Evolutionary conservation across 768 basidiomycete species (phyloP).

Genomic region (Boletus sp.): DNA sequence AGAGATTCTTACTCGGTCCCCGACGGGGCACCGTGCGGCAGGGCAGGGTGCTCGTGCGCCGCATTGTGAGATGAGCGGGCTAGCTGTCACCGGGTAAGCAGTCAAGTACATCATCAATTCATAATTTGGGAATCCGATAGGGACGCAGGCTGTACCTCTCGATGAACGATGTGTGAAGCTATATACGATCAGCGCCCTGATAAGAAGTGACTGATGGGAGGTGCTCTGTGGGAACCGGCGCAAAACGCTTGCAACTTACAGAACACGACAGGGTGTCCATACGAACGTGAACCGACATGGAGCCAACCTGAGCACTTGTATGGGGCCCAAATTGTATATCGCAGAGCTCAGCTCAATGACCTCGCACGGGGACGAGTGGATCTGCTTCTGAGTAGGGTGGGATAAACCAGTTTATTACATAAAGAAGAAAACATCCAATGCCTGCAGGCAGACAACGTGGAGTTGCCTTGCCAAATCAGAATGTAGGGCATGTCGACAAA

Average conservation of each 20-base stretch:
- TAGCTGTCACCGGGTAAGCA: slow-evolving; percentile 21
- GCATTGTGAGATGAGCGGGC: slow-evolving; percentile 19
- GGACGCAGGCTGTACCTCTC: slow-evolving; percentile 25
- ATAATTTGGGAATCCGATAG: slow-evolving; percentile 31
- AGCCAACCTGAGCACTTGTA: not conserved
- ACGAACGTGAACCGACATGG: not conserved
- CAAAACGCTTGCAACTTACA: slow-evolving; percentile 12
- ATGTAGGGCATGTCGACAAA: slow-evolving; percentile 36
- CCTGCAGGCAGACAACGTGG: slow-evolving; percentile 81
- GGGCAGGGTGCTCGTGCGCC: slow-evolving; percentile 1
- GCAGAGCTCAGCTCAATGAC: not conserved
- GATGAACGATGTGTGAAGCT: slow-evolving; percentile 32
- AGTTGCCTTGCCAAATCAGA: slow-evolving; percentile 51
- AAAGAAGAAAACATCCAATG: slow-evolving; percentile 47
- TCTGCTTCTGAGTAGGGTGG: slow-evolving; percentile 8
- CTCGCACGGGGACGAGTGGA: not conserved
- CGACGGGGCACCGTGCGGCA: slow-evolving; percentile 1
- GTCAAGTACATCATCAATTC: slow-evolving; percentile 18
- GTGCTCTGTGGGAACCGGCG: slow-evolving; percentile 29
- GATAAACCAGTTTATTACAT: slow-evolving; percentile 34
- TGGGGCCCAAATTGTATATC: not conserved
- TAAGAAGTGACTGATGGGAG: slow-evolving; percentile 53
- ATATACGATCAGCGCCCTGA: slow-evolving; percentile 39
- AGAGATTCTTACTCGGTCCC: slow-evolving; percentile 20
- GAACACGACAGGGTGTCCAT: slow-evolving; percentile 3